phyloP scores from a whole-genome alignment of 2,329 filamentous ascomycete species.

The Cercospora zeae-maydis region DNA sequence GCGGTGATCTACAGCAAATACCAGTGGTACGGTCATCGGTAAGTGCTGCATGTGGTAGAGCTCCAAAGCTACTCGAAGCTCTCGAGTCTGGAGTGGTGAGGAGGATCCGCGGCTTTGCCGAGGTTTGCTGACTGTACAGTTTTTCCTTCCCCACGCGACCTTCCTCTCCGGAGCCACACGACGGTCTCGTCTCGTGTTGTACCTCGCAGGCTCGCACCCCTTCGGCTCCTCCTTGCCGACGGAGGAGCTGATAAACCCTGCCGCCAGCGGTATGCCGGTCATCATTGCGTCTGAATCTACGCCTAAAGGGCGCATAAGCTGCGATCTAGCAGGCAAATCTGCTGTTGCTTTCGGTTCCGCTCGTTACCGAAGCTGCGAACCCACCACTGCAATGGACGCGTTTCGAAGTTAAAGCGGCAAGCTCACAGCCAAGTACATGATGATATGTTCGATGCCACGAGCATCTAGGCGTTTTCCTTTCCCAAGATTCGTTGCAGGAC shows the following conservation, averaged over 20 bases:
- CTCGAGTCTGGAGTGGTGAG: slow-evolving; percentile 6
- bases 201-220: neutral
- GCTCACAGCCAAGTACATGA: neutral
- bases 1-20: neutral
- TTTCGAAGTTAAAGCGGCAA: neutral
- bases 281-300: slow-evolving; percentile 6
- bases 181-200: neutral
- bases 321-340: slow-evolving; percentile 2
- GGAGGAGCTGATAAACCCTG: neutral
- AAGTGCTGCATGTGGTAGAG: slow-evolving; percentile 15
- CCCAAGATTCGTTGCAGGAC: neutral
- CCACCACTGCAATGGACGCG: neutral
- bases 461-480: neutral
- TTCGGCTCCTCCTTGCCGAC: slow-evolving; percentile 9
- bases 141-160: neutral
- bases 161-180: neutral
- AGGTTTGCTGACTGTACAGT: neutral
- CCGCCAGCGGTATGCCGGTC: neutral
- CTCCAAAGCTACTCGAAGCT: slow-evolving; percentile 11
- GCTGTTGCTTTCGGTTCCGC: slow-evolving; percentile 7
- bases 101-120: slow-evolving; percentile 3
- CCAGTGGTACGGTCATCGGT: slow-evolving; percentile 7
- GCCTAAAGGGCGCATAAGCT: neutral
- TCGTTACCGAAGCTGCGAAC: slow-evolving; percentile 8
- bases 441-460: neutral